Evolutionary conservation across 2,329 filamentous ascomycete species (phyloP), one percentile per base, ranked within the genome.

Genomic region (Raffaelea deltoideospora): DNA sequence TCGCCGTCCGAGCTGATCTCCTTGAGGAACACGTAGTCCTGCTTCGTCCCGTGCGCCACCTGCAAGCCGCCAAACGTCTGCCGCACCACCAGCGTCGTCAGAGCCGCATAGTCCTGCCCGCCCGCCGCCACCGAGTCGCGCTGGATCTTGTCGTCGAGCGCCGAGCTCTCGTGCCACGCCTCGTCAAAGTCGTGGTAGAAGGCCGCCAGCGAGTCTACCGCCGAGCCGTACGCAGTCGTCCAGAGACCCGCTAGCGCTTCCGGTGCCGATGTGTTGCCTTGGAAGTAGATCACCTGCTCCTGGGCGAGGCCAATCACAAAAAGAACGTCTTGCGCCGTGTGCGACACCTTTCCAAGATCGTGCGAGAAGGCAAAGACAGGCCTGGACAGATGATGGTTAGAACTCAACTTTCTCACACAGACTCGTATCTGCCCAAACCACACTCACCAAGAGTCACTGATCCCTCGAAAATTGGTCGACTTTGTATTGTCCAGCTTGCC

Each of bases 1-100:
- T 93, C 88, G 28, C 85, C 84, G 51, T 92, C 79, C 4, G 81
- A 88, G 42, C 79, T 85, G 49, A 93, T 92, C 53, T 93, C 85
- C 53, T 94, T 93, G 37, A 92, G 58, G 59, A 93, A 93, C 13
- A 93, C 58, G 37, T 87, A 69, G 1, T 79, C 77, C 39, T 79
- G 68, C 1, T 76, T 63, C 4, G 72, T 60, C 13, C 80, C 81
- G 37, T 81, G 73, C 9, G 77, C 71, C 50, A 86, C 81, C 44
- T 77, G 76, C 3, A 82, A 76, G 0, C 75, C 81, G 13, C 78
- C 86, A 57, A 92, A 77, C 1, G 78, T 73, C 55, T 94, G 86
- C 31, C 85, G 74, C n/a, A 85, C 79, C 31, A 76, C 77, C 20
- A 94, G 67, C 1, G 78, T 76, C 9, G 83, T 80, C 39, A 88